Evolutionary conservation across 1,284 basidiomycete genomes (phyloP), one percentile per base, ranked within the genome.

Genomic region (Ustilago trichophora): DNA sequence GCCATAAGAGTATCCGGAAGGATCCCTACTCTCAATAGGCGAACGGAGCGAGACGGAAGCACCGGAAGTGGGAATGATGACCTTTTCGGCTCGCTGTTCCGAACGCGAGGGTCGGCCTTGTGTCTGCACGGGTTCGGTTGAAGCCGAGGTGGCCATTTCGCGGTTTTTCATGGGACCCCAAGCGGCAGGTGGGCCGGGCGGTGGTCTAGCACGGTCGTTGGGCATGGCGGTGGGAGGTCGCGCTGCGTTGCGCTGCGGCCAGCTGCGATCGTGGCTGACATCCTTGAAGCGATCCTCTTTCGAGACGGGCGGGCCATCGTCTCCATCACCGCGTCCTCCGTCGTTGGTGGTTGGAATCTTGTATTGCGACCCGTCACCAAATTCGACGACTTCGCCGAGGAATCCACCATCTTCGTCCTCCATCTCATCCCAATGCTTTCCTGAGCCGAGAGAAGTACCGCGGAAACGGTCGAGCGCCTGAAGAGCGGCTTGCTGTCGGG

Each of bases 351-450:
- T 45, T 0, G 76, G 63, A 12, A 80, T 72, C 44, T 78, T 77
- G 70, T 80, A 80, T 51, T 78, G 75, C 6, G 69, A 72, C 34
- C 79, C 79, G 33, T 80, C 79, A 25, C 73, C 79, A 43, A 80
- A 80, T 25, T 80, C 76, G 40, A 80, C 75, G 8, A 80, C 79
- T 18, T 77, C 79, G 40, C 76, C 77, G 6, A 78, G 60, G 40
- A 72, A 72, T n/a, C 71, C 72, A 12, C 69, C 72, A 12, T 72
- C 72, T 32, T 77, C 75, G 24, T 79, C 76, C 26, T 77, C 77
- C 65, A 80, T 68, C 55, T 80, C 78, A 48, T 80, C 78, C 79
- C 79, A 80, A 34, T 80, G 79, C 43, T 72, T 73, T 13, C 68
- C 68, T 12, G 69, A 55, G 11, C 62, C 67, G 15, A 79, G 51